Conservation (phyloP, 208 protist genomes). For the Leptomonas seymouri region DNA sequence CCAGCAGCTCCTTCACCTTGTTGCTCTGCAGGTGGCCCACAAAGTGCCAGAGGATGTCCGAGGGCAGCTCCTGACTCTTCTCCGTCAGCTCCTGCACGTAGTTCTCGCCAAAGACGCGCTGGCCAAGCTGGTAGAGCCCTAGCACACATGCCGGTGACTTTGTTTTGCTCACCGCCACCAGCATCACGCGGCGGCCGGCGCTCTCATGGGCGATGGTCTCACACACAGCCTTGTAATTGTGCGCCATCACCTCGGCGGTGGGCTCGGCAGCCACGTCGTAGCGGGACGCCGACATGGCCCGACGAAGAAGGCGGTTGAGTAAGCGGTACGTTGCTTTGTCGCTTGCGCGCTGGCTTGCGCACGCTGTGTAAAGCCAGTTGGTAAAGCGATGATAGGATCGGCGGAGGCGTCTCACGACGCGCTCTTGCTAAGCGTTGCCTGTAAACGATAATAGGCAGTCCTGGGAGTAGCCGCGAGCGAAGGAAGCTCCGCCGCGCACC, state of each 20-base stretch:
- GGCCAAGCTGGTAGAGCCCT: slow-evolving; percentile 60
- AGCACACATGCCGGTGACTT: slow-evolving; percentile 75
- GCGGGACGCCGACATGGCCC: slow-evolving; percentile 39
- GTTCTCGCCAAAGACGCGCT: slow-evolving; percentile 96
- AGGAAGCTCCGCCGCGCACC: too few relatives aligned
- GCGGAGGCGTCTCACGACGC: too few relatives aligned
- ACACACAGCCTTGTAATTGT: slow-evolving; percentile 58
- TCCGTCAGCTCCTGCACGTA: slow-evolving; percentile 96
- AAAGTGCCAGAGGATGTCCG: slow-evolving; percentile 97
- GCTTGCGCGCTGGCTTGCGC: too few relatives aligned
- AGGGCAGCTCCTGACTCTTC: slow-evolving; percentile 80
- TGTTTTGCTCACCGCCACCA: slow-evolving; percentile 85
- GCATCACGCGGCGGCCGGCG: slow-evolving; percentile 38
- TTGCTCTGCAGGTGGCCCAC: slow-evolving; percentile 98
- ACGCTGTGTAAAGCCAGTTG: too few relatives aligned
- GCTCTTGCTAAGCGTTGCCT: too few relatives aligned
- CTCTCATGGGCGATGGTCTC: slow-evolving; percentile 40
- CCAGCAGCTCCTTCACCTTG: slow-evolving; percentile 93
- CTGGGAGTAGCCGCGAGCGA: too few relatives aligned
- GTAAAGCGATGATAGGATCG: too few relatives aligned
- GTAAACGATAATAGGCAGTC: too few relatives aligned
- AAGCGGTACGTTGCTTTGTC: slow-evolving; percentile 16
- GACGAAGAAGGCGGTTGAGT: slow-evolving; percentile 12
- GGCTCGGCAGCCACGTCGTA: slow-evolving; percentile 74
- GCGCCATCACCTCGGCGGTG: slow-evolving; percentile 42